Percentiles rank a stretch among this genome's conserved stretches.
Conservation (phyloP, 1,139 yeast genomes). For the Starmera stellimalicola region DNA sequence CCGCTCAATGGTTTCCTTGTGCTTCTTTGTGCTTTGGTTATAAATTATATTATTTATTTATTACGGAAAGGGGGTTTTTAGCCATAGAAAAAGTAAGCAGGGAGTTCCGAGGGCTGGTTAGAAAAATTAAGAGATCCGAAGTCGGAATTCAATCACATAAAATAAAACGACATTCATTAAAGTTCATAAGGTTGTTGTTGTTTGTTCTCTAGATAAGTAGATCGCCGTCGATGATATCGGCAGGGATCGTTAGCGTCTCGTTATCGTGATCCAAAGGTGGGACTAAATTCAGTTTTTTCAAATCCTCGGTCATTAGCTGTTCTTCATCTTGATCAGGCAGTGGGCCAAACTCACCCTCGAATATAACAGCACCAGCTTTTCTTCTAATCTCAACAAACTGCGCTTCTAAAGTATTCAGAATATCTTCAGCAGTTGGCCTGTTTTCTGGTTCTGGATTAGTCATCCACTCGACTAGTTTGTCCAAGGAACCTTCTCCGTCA, state of each 20-base stretch:
- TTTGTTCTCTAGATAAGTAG: no score
- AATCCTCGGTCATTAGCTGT: slow-evolving; percentile 10
- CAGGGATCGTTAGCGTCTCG: slow-evolving; percentile 10
- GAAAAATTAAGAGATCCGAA: not conserved
- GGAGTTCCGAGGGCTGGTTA: no score
- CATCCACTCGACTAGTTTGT: slow-evolving; percentile 80
- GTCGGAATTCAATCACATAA: not conserved
- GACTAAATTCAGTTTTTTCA: slow-evolving; percentile 12
- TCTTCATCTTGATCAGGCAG: slow-evolving; percentile 30
- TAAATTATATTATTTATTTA: no score
- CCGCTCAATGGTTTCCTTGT: no score
- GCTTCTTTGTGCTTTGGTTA: no score
- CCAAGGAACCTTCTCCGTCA: slow-evolving; percentile 67
- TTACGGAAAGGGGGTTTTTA: no score
- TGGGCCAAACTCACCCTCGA: slow-evolving; percentile 96
- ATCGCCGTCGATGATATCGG: slow-evolving; percentile 15
- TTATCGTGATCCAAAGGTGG: slow-evolving; percentile 1
- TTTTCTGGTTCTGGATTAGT: slow-evolving; percentile 75
- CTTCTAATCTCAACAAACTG: slow-evolving; percentile 71
- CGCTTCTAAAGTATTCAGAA: slow-evolving; percentile 65
- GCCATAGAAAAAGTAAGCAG: no score
- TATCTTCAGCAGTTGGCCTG: slow-evolving; percentile 69
- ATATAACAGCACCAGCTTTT: slow-evolving; percentile 91
- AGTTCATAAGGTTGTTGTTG: no score
- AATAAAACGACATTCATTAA: no score